Percentiles rank a stretch among this genome's conserved stretches.
These are phyloP conservation scores for Cerrena zonata DNA, from an alignment of 1,284 basidiomycete genomes.

Conservation along the genomic window DNA sequence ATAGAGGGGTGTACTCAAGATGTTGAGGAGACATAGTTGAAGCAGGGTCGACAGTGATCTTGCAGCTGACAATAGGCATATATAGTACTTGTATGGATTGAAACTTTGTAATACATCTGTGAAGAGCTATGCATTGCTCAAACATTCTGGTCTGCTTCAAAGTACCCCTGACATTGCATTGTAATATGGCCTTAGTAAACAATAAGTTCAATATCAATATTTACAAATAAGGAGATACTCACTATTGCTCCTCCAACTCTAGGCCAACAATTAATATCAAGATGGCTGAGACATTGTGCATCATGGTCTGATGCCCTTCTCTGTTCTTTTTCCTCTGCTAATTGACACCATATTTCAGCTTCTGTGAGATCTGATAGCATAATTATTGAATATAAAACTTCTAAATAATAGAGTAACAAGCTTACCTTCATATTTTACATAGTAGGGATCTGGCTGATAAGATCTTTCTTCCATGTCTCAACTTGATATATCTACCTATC, in stretches of 20 bases:
- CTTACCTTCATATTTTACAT: background rate
- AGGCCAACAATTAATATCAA: background rate
- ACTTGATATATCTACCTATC: constrained; percentile 2
- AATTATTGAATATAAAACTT: background rate
- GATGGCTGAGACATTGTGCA: background rate
- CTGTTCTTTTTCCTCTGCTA: constrained; percentile 7
- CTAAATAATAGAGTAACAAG: background rate
- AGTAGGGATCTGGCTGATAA: background rate
- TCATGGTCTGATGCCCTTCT: background rate
- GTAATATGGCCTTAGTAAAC: background rate
- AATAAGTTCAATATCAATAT: background rate
- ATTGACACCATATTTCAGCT: background rate
- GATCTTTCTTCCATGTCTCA: constrained; percentile 6
- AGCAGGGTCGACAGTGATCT: no score
- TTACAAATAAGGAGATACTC: no score
- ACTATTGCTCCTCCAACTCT: constrained; percentile 4
- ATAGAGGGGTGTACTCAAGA: no score
- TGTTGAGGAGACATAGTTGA: no score
- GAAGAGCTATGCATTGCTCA: background rate
- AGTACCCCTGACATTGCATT: background rate
- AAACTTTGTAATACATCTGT: no score
- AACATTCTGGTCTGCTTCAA: no score
- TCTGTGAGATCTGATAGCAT: constrained; percentile 5
- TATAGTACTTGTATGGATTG: no score
- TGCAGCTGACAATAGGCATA: no score